Conservation (phyloP, 352 stramenopile species). For the Globisporangium megalacanthum region DNA sequence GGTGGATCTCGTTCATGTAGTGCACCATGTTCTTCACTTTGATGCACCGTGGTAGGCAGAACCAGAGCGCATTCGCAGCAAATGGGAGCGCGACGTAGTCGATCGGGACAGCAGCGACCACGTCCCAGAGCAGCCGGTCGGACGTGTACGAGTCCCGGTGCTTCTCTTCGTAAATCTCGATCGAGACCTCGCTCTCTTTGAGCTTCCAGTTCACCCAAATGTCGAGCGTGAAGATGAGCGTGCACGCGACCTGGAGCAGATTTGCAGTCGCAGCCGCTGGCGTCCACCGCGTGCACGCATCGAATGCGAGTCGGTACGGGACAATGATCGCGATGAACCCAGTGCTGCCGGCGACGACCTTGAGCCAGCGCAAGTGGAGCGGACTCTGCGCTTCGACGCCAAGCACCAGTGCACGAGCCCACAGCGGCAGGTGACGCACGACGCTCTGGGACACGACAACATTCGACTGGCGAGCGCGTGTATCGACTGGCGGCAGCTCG, state of each 20-base stretch:
- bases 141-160: conserved; percentile 33
- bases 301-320: conserved; percentile 49
- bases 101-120: conserved; percentile 35
- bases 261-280: conserved; percentile 12
- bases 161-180: conserved; percentile 52
- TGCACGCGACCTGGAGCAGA: conserved; percentile 29
- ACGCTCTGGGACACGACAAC: conserved; percentile 2
- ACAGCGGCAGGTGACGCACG: conserved; percentile 2
- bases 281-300: conserved; percentile 29
- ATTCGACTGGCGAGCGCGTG: background rate
- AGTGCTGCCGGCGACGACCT: conserved; percentile 25
- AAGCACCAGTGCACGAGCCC: conserved; percentile 7
- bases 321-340: conserved; percentile 37
- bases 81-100: conserved; percentile 26
- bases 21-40: conserved; percentile 47
- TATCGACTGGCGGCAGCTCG: background rate
- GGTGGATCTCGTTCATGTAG: conserved; percentile 58
- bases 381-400: conserved; percentile 34
- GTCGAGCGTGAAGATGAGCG: conserved; percentile 34
- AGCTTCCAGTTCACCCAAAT: conserved; percentile 55
- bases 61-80: conserved; percentile 20
- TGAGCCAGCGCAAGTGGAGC: conserved; percentile 39
- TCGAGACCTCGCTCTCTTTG: conserved; percentile 30
- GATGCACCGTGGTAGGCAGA: conserved; percentile 39
- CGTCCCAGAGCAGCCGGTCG: conserved; percentile 36